Base-by-base conservation (phyloP, 768 basidiomycete species). In the Rhodotorula toruloides region DNA sequence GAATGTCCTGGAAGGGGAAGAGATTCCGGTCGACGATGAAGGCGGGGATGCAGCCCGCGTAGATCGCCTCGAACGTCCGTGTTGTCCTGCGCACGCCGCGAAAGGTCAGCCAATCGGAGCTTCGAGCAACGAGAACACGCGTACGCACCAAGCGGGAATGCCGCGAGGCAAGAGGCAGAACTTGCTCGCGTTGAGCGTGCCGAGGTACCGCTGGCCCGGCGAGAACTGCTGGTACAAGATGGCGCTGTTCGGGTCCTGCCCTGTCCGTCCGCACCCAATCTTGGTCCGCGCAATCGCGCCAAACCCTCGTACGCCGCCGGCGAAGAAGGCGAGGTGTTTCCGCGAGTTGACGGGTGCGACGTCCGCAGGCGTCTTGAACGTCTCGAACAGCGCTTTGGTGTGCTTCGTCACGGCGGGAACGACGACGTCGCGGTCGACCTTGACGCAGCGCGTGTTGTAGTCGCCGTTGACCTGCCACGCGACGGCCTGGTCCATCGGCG, bases 1-100 rank as follows among this genome's bases (percentile, higher is more conserved):
- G 71, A 58, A 79, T 74, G 61, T 77, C 75, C 40, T 76, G 76
- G 72, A 77, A 80, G 22, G 80, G 80, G 73, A 75, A 77, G 63
- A 78, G 74, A 11, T 78, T 74, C 10, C 76, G 76, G 67, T 80
- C 79, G 68, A 78, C 77, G 52, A 78, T 76, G 49, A 80, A 73
- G 44, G 79, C 78, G 25, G 80, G 79, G 36, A 80, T 80, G 68
- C 80, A 80, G 44, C 80, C 80, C 29, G 79, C 77, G 66, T 76
- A 80, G 50, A 80, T 78, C 25, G 77, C 77, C 57, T 80, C 79
- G 68, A 76, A 76, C 7, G 76, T 73, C 17, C 78, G 76, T 19
- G 78, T 76, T 3, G 79, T 76, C 79, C 79, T 79, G 53, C 74
- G 74, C 29, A 36, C 5, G 29, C 8, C 19, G 2, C n/a, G 16